phyloP scores from a whole-genome alignment of 768 basidiomycete species.

The Termitomyces sp. region DNA sequence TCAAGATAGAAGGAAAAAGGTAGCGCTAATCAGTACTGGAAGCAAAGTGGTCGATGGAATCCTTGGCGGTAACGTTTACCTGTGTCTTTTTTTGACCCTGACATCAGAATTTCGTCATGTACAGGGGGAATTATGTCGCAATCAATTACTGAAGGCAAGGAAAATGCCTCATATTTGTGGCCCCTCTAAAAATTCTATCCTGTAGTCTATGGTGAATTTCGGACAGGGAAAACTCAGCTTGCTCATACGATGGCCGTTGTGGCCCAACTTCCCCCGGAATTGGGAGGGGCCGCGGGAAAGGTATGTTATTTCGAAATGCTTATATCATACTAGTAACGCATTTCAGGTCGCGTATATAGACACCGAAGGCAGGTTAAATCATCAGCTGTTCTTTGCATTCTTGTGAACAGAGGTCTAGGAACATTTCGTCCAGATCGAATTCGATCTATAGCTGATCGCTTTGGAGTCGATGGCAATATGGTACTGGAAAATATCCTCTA shows the following conservation, averaged over 20 bases:
- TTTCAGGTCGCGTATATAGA: constrained; percentile 81
- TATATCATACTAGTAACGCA: not conserved
- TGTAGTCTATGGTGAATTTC: constrained; percentile 90
- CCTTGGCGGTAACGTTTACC: constrained; percentile 61
- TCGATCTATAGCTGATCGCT: constrained; percentile 84
- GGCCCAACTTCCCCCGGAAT: constrained; percentile 80
- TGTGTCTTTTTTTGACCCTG: not conserved
- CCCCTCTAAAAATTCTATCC: not conserved
- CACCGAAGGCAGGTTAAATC: constrained; percentile 55
- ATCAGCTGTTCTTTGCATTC: not conserved
- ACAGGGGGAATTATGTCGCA: constrained; percentile 87
- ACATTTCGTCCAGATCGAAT: constrained; percentile 95
- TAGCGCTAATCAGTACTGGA: constrained; percentile 83
- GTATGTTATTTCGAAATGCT: constrained; percentile 24
- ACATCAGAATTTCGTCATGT: not conserved
- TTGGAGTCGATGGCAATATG: constrained; percentile 87
- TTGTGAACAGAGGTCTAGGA: constrained; percentile 36
- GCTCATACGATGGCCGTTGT: constrained; percentile 94
- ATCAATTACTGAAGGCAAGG: constrained; percentile 82
- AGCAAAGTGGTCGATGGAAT: constrained; percentile 89
- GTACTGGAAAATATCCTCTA: constrained; percentile 90
- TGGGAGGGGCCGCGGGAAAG: constrained; percentile 90
- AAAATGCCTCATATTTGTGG: not conserved
- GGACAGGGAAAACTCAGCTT: constrained; percentile 94
- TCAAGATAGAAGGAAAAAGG: constrained; percentile 79